phyloP scores from a whole-genome alignment of 2,329 filamentous ascomycete genomes.

The Akanthomyces lecanii region DNA sequence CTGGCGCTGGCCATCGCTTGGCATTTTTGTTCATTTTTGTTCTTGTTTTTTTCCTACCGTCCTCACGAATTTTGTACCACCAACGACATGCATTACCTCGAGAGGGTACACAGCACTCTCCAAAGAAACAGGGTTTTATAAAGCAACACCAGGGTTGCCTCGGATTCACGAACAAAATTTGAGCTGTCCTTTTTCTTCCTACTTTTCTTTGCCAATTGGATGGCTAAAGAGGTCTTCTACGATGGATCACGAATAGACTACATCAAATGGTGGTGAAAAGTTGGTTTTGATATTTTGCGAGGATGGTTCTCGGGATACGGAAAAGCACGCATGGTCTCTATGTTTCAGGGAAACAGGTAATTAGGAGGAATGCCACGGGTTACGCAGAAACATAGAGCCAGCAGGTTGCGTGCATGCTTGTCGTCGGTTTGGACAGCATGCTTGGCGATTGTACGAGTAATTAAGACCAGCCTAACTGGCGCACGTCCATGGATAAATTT shows the following conservation, averaged over 20 bases:
- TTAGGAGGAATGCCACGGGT: neutral
- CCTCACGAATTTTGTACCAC: slow-evolving; percentile 9
- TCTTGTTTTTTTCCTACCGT: neutral
- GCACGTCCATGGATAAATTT: slow-evolving; percentile 1
- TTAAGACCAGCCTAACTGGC: neutral
- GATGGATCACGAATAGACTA: slow-evolving; percentile 16
- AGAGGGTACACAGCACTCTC: slow-evolving; percentile 16
- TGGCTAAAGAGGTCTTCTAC: slow-evolving; percentile 3
- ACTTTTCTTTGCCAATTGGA: slow-evolving; percentile 7
- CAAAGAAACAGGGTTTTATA: slow-evolving; percentile 7
- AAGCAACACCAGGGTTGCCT: slow-evolving; percentile 13
- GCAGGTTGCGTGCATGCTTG: neutral
- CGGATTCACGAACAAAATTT: slow-evolving; percentile 5
- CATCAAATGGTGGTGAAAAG: neutral
- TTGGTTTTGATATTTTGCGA: neutral
- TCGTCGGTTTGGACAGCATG: neutral
- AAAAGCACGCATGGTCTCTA: neutral
- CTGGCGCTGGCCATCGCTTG: neutral
- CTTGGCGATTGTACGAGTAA: neutral
- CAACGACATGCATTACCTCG: slow-evolving; percentile 5
- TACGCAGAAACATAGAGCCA: neutral
- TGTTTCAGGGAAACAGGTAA: neutral
- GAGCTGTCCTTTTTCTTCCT: neutral
- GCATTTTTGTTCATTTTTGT: neutral
- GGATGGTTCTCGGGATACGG: neutral